Evolutionary conservation across 2,329 filamentous ascomycete species (phyloP).

Genomic region (Diplodia mutila): DNA sequence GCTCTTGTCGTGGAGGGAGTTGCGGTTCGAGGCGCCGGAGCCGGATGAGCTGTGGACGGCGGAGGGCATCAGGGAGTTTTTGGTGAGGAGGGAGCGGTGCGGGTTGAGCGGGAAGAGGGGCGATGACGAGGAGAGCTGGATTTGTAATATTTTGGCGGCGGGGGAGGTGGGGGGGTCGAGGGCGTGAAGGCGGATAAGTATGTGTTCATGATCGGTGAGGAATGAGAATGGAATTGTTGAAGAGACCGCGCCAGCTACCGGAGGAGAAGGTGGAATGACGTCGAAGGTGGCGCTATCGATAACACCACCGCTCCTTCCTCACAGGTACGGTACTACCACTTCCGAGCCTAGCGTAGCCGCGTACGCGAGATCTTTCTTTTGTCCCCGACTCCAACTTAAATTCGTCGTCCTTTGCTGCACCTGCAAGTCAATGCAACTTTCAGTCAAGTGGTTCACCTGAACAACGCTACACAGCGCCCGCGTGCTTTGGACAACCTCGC

Average conservation of each 20-base stretch:
- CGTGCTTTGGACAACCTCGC: too few relatives aligned
- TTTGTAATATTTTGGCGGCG: not conserved
- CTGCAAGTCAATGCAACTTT: too few relatives aligned
- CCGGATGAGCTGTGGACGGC: slow-evolving; percentile 20
- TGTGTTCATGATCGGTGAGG: not conserved
- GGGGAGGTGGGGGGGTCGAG: not conserved
- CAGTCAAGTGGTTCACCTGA: too few relatives aligned
- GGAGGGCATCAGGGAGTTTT: slow-evolving; percentile 14
- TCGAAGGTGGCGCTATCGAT: not conserved
- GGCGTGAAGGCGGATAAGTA: not conserved
- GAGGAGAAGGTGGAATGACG: too few relatives aligned
- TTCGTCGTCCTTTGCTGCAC: too few relatives aligned
- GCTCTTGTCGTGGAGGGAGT: not conserved
- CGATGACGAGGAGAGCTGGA: slow-evolving; percentile 7
- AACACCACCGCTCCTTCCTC: too few relatives aligned
- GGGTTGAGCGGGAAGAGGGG: not conserved
- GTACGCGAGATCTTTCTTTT: too few relatives aligned
- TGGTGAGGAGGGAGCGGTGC: slow-evolving; percentile 1
- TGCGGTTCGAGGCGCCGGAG: slow-evolving; percentile 8
- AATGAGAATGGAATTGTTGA: not conserved
- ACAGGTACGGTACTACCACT: too few relatives aligned
- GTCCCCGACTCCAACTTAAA: too few relatives aligned
- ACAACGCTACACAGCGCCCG: too few relatives aligned
- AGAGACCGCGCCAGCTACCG: too few relatives aligned
- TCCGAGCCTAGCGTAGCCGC: too few relatives aligned